Conservation (phyloP, 345 rosid species). For the Eucalyptus pauciflora region DNA sequence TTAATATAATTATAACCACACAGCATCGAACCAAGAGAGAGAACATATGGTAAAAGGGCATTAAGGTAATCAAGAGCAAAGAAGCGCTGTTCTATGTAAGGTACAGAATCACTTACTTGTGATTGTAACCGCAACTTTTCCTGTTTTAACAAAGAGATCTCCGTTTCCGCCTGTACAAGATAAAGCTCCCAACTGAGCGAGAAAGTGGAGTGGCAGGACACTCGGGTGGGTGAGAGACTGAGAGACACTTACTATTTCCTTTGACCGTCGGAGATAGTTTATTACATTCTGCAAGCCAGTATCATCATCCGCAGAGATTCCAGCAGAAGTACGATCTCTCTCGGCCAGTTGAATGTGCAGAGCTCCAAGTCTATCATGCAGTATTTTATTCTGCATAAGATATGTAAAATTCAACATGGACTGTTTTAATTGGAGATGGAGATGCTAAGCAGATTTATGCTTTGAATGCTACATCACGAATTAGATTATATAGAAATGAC, state of each 20-base stretch:
- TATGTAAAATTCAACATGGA: background rate
- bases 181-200: background rate
- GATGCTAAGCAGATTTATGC: background rate
- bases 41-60: background rate
- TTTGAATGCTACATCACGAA: background rate
- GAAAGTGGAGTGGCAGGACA: background rate
- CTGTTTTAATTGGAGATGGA: background rate
- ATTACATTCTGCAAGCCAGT: slow-evolving; percentile 76
- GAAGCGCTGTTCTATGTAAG: background rate
- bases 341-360: slow-evolving; percentile 72
- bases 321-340: slow-evolving; percentile 46
- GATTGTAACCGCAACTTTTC: slow-evolving; percentile 86
- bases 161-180: slow-evolving; percentile 75
- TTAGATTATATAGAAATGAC: background rate
- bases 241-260: slow-evolving; percentile 61
- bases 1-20: background rate
- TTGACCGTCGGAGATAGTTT: slow-evolving; percentile 71
- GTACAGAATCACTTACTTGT: slow-evolving; percentile 37
- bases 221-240: background rate
- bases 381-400: slow-evolving; percentile 25
- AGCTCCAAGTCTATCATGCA: slow-evolving; percentile 79
- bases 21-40: background rate
- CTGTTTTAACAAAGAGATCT: slow-evolving; percentile 80
- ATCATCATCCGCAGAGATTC: slow-evolving; percentile 38
- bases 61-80: background rate